Percentiles rank a stretch among this genome's conserved stretches.
Evolutionary conservation across 768 basidiomycete genomes (phyloP).

Genomic region (Tricholoma matsutake): DNA sequence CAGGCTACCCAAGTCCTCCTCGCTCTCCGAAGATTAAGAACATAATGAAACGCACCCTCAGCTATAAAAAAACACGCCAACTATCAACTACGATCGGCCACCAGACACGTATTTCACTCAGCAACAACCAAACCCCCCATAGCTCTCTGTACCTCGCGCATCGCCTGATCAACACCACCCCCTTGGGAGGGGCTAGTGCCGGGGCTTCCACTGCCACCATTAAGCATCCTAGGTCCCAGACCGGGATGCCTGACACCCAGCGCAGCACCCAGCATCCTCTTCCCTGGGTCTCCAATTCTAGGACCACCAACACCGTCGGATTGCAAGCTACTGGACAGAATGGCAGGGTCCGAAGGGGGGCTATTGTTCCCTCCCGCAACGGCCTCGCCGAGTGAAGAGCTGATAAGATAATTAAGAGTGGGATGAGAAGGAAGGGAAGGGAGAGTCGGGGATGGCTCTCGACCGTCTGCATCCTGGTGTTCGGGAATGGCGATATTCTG

Average conservation of each 20-base stretch:
- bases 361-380: constrained; percentile 38
- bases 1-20: neutral
- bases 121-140: constrained; percentile 74
- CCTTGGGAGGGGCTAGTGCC: constrained; percentile 36
- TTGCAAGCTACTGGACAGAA: constrained; percentile 55
- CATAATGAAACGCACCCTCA: neutral
- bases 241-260: constrained; percentile 81
- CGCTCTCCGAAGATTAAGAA: neutral
- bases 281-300: constrained; percentile 84
- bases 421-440: constrained; percentile 80
- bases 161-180: constrained; percentile 49
- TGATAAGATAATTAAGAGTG: constrained; percentile 82
- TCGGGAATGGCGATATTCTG: constrained; percentile 55
- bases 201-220: constrained; percentile 28
- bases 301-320: constrained; percentile 50
- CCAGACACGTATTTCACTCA: constrained; percentile 44
- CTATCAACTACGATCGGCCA: neutral
- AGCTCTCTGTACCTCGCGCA: constrained; percentile 70
- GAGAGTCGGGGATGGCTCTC: constrained; percentile 80
- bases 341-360: constrained; percentile 63
- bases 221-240: constrained; percentile 59
- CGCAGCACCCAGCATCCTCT: constrained; percentile 85
- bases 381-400: constrained; percentile 60
- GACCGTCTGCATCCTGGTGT: constrained; percentile 42
- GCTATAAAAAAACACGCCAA: neutral